Conservation (phyloP, 1,284 basidiomycete genomes). For the Tilletia horrida region DNA sequence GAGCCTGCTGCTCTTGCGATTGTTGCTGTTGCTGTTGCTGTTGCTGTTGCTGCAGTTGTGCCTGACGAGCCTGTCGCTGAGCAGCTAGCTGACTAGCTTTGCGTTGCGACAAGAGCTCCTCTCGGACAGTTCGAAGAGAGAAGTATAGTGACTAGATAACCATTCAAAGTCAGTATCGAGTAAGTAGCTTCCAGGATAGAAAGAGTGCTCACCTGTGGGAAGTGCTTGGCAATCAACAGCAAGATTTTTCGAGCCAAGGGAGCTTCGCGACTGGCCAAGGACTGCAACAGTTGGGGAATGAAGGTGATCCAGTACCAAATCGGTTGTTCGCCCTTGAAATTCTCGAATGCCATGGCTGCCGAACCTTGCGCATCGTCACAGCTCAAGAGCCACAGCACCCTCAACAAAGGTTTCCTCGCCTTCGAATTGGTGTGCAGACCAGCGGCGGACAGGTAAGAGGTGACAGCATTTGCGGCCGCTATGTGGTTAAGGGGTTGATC, state of each 20-base stretch:
- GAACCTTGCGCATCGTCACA: conserved; percentile 75
- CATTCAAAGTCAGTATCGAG: neutral
- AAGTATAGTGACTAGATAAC: conserved; percentile 86
- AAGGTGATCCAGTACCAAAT: conserved; percentile 99
- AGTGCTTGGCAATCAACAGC: conserved; percentile 83
- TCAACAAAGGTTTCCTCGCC: conserved; percentile 82
- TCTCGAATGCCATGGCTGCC: conserved; percentile 86
- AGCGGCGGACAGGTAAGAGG: conserved; percentile 95
- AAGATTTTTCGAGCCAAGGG: conserved; percentile 88
- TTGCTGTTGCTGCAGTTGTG: conserved; percentile 57
- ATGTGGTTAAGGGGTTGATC: conserved; percentile 58
- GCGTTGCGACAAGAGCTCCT: conserved; percentile 67
- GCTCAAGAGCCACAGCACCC: conserved; percentile 93
- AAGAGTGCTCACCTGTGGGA: conserved; percentile 70
- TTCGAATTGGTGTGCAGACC: conserved; percentile 93
- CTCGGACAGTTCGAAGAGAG: conserved; percentile 82
- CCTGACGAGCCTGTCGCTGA: conserved; percentile 53
- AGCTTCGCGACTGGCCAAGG: conserved; percentile 84
- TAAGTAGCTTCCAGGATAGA: conserved; percentile 11
- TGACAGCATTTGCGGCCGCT: conserved; percentile 81
- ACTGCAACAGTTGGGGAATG: conserved; percentile 90
- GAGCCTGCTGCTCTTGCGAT: neutral
- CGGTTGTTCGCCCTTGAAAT: conserved; percentile 91
- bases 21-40: conserved; percentile 36
- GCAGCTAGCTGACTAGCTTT: conserved; percentile 31